Percentiles rank a stretch among this genome's conserved stretches.
phyloP scores from a whole-genome alignment of 1,284 basidiomycete species.

The Heterobasidion parviporum region DNA sequence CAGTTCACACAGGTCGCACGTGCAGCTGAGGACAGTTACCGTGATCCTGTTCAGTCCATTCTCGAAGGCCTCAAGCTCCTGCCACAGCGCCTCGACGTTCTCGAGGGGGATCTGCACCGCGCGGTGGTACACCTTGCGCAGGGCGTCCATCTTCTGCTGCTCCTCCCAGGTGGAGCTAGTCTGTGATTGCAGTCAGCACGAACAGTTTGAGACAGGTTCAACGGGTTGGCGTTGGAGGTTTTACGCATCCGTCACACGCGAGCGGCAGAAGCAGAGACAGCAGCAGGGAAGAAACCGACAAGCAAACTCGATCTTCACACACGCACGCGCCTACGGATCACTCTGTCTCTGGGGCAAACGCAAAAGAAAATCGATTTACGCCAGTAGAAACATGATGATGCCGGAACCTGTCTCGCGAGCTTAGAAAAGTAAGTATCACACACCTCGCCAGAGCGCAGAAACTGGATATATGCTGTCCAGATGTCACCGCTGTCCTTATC shows the following conservation, averaged over 20 bases:
- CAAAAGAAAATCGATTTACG: slow-evolving; percentile 7
- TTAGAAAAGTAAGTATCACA: slow-evolving; percentile 15
- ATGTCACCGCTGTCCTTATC: slow-evolving; percentile 72
- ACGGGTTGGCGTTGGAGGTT: neutral
- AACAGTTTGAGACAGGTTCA: slow-evolving; percentile 2
- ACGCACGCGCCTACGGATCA: slow-evolving; percentile 11
- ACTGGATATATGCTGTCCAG: slow-evolving; percentile 77
- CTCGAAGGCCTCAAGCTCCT: slow-evolving; percentile 92
- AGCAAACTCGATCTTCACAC: slow-evolving; percentile 8
- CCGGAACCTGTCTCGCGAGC: slow-evolving; percentile 2
- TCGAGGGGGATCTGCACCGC: slow-evolving; percentile 92
- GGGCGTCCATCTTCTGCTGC: slow-evolving; percentile 90
- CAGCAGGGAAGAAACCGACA: neutral
- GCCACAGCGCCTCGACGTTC: slow-evolving; percentile 92
- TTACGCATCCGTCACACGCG: slow-evolving; percentile 2
- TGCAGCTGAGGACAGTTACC: slow-evolving; percentile 22
- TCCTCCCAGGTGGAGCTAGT: slow-evolving; percentile 86
- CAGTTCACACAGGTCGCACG: neutral
- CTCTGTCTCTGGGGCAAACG: slow-evolving; percentile 6
- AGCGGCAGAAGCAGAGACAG: slow-evolving; percentile 1
- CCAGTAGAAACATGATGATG: slow-evolving; percentile 10
- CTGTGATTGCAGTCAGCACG: slow-evolving; percentile 23
- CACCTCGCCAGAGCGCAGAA: slow-evolving; percentile 76
- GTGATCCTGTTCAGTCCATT: slow-evolving; percentile 87
- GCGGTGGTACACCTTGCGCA: slow-evolving; percentile 89